These are phyloP conservation scores for Otatea glauca DNA, from an alignment of 176 grass and related monocot genomes.

Conservation along the genomic window DNA sequence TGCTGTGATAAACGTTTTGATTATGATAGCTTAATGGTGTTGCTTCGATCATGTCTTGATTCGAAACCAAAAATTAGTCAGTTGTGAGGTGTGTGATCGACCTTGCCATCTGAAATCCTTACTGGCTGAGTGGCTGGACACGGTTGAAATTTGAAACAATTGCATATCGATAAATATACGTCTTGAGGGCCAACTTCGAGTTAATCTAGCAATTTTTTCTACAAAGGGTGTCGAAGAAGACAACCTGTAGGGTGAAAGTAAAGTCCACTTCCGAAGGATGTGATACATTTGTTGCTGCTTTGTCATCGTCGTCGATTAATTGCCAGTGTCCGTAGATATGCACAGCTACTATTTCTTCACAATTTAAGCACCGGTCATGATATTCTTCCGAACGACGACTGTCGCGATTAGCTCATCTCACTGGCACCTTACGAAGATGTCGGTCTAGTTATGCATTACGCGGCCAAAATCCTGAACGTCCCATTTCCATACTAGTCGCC, in stretches of 20 bases:
- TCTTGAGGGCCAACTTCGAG: neutral
- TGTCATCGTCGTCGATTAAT: too few species aligned
- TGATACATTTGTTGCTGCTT: too few species aligned
- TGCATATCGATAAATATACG: neutral
- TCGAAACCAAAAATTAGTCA: neutral
- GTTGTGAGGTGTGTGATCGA: neutral
- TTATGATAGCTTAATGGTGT: neutral
- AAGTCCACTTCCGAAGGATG: neutral
- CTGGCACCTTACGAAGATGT: too few species aligned
- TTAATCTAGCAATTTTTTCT: neutral
- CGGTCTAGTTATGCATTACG: too few species aligned
- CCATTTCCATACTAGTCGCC: too few species aligned
- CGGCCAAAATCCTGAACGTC: too few species aligned
- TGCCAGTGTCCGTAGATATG: too few species aligned
- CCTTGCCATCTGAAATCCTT: neutral
- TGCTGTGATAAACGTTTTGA: neutral
- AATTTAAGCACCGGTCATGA: too few species aligned
- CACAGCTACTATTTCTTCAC: too few species aligned
- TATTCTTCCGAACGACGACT: too few species aligned
- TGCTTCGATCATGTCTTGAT: neutral
- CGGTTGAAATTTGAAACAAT: neutral
- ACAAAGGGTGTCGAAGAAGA: neutral
- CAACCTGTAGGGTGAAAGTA: neutral
- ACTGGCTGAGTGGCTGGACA: neutral
- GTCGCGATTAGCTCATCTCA: too few species aligned